Evolutionary conservation across 495 filamentous ascomycete genomes (phyloP), one percentile per base, ranked within the genome.

Genomic region (Aspergillus bertholletiae): DNA sequence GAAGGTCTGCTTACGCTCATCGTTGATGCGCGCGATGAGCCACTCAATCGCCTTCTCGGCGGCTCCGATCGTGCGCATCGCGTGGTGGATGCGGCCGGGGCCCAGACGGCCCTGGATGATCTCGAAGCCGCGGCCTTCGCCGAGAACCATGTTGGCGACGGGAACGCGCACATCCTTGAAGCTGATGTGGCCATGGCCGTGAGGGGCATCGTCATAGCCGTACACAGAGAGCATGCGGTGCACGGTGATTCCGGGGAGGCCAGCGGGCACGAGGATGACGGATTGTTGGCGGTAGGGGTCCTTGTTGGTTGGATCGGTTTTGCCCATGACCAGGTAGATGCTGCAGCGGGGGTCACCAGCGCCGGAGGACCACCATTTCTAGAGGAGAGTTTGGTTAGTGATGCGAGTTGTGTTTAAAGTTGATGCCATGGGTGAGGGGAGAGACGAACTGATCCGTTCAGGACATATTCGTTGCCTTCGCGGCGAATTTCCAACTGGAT

Each of bases 321-420:
- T 96, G 64, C 88, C 92, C 89, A 96, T 94, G 47, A 95, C 89
- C 23, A 96, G 82, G 72, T 96, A 96, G 58, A 96, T 70, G 67
- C 86, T 84, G 77, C 92, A 96, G 60, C 92, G 81, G 50, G 90
- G 90, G 67, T 96, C 92, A 41, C 92, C 92, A 21, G 92, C 92
- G 50, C 92, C 92, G 54, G 87, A 91, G 57, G 86, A 91, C 92
- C 92, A 96, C 92, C 92, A 96, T 89, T 96, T 96, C 86, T 89
- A 58, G 18, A 2, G 13, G 0, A 12, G 56, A 40, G n/a, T 34
- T 40, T 46, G 22, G 17, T 35, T 60, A 32, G 37, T 27, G 20
- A 26, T 5, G n/a, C n/a, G n/a, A n/a, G n/a, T n/a, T n/a, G n/a
- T n/a, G n/a, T n/a, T n/a, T n/a, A n/a, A n/a, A n/a, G n/a, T n/a